phyloP scores from a whole-genome alignment of 176 grass and related monocot genomes.

The Hordeum marinum region DNA sequence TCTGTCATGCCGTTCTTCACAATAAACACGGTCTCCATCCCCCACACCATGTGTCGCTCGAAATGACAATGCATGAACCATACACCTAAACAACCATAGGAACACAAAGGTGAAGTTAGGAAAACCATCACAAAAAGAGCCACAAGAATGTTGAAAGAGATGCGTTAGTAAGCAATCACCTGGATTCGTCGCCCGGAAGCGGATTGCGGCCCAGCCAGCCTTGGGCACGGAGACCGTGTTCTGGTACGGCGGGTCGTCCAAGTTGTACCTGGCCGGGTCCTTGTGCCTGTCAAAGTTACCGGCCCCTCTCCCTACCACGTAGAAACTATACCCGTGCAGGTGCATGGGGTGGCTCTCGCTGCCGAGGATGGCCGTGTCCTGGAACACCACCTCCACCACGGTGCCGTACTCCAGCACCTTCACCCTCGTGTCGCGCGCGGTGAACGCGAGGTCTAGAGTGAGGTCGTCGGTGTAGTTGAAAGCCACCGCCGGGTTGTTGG shows the following conservation, averaged over 20 bases:
- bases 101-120: not conserved
- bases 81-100: slow-evolving; percentile 26
- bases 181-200: slow-evolving; percentile 24
- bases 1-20: slow-evolving; percentile 37
- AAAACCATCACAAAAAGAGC: not conserved
- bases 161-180: no score
- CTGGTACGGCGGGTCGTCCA: slow-evolving; percentile 29
- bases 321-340: slow-evolving; percentile 38
- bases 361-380: slow-evolving; percentile 13
- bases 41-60: slow-evolving; percentile 45
- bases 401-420: slow-evolving; percentile 56
- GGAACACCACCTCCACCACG: slow-evolving; percentile 36
- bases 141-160: no score
- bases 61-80: slow-evolving; percentile 78
- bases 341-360: slow-evolving; percentile 38
- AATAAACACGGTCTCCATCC: slow-evolving; percentile 62
- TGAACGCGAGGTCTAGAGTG: no score
- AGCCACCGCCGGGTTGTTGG: slow-evolving; percentile 19
- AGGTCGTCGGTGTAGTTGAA: slow-evolving; percentile 42
- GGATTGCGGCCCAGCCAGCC: slow-evolving; percentile 23
- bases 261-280: slow-evolving; percentile 20
- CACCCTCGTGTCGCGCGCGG: no score
- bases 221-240: slow-evolving; percentile 26
- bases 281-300: not conserved
- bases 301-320: slow-evolving; percentile 21